Evolutionary conservation across 1,284 basidiomycete species (phyloP), one percentile per base, ranked within the genome.

Genomic region (Gomphus bonarii): DNA sequence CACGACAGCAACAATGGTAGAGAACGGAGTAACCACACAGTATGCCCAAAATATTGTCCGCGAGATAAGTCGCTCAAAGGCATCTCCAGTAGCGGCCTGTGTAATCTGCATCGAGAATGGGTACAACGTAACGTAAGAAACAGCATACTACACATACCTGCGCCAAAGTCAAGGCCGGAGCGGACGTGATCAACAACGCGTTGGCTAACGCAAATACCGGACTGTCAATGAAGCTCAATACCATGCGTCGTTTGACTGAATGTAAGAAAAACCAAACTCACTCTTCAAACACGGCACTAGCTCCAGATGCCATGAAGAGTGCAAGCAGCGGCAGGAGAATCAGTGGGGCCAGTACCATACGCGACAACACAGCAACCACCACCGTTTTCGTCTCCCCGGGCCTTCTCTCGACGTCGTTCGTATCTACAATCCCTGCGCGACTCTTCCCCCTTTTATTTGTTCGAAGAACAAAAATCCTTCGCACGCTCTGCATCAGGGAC

Each of bases 61-160:
- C 60, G 82, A 86, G 65, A 97, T 91, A 51, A 97, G 78, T 6
- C 91, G 76, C 70, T 97, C 94, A 66, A 97, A 95, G 0, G 90
- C 86, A 65, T 92, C 89, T 10, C 90, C 90, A 0, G 85, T 86
- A 2, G 84, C 88, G 3, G 88, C 88, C 70, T 91, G 88, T 1
- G 91, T 93, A 65, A 95, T 92, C 76, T 95, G 69, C 48, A 70
- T 59, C 55, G 8, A 31, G 40, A 50, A 50, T 42, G 60, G 33
- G 25, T 42, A 48, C 43, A 30, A 33, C 4, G 18, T 44, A 42
- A 36, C 55, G 16, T 7, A 22, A 20, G 20, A 7, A n/a, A 40
- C 30, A 51, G 12, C 62, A 52, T 7, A 63, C 54, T 33, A 64
- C 58, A 61, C 67, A 20, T 62, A 84, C 85, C 72, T 89, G 88